Percentiles rank a stretch among this genome's conserved stretches.
Conservation (phyloP, 1,139 yeast genomes). For the Torulaspora pretoriensis region DNA sequence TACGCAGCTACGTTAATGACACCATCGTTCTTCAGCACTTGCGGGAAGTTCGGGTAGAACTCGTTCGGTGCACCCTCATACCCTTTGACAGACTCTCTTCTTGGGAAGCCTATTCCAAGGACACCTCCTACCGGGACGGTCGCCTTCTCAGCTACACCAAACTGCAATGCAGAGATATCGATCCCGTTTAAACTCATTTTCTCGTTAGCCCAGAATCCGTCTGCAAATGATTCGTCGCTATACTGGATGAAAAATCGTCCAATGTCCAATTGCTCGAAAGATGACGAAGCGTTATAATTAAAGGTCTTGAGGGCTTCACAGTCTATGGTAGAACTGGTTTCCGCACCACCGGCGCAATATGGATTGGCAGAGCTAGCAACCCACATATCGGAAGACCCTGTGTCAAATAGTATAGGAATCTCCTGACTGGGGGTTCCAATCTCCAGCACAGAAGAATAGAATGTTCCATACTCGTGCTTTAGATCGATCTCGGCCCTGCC, state of each 20-base stretch:
- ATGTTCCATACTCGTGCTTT: constrained; percentile 31
- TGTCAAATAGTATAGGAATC: constrained; percentile 54
- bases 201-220: constrained; percentile 30
- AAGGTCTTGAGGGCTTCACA: constrained; percentile 16
- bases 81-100: constrained; percentile 26
- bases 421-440: constrained; percentile 53
- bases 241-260: constrained; percentile 26
- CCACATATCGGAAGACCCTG: constrained; percentile 72
- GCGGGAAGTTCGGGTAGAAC: constrained; percentile 54
- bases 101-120: constrained; percentile 30
- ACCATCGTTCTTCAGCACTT: constrained; percentile 49
- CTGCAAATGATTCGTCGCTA: constrained; percentile 25
- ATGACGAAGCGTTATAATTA: constrained; percentile 15
- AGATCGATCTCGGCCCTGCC: constrained; percentile 17
- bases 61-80: constrained; percentile 26
- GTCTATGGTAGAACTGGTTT: constrained; percentile 14
- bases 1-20: constrained; percentile 49
- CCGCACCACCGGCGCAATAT: constrained; percentile 24
- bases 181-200: constrained; percentile 16
- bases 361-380: constrained; percentile 40
- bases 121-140: constrained; percentile 28
- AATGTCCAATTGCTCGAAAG: constrained; percentile 13
- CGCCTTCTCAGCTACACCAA: constrained; percentile 27
- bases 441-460: constrained; percentile 42
- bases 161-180: constrained; percentile 21